A percentile compares a stretch with the other conserved stretches of the same genome.
Conservation (phyloP, 2,329 filamentous ascomycete genomes). For the Juglanconis oblonga region DNA sequence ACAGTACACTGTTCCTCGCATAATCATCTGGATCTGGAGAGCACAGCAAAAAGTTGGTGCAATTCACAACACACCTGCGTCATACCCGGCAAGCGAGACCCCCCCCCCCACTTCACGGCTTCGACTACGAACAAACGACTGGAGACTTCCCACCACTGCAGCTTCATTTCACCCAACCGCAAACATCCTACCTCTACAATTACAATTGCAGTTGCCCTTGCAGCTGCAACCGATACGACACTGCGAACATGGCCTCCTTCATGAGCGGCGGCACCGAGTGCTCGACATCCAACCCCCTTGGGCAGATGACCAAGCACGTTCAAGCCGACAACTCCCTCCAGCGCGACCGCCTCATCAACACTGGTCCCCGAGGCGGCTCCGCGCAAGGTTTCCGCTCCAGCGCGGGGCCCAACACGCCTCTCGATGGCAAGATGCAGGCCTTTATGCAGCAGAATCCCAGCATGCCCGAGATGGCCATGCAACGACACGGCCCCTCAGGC, state of each 20-base stretch:
- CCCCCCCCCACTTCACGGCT: too few relatives aligned
- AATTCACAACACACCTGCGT: too few relatives aligned
- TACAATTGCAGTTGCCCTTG: too few relatives aligned
- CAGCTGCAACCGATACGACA: neutral
- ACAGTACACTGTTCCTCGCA: too few relatives aligned
- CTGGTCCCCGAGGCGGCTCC: constrained; percentile 54
- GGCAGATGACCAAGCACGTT: constrained; percentile 95
- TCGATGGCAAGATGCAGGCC: constrained; percentile 69
- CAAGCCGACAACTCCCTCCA: constrained; percentile 95
- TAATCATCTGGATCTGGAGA: too few relatives aligned
- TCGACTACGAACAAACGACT: too few relatives aligned
- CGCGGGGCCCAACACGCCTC: constrained; percentile 10
- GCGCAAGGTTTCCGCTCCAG: constrained; percentile 15
- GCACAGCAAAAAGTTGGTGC: too few relatives aligned
- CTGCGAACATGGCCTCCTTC: constrained; percentile 72
- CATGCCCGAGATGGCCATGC: constrained; percentile 48
- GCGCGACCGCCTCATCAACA: constrained; percentile 79
- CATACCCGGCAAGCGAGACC: too few relatives aligned
- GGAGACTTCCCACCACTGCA: too few relatives aligned
- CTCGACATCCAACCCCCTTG: constrained; percentile 93
- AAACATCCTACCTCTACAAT: neutral
- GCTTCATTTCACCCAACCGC: neutral
- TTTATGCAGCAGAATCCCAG: constrained; percentile 79
- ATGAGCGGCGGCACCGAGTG: constrained; percentile 86
- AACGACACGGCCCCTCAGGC: constrained; percentile 18